phyloP scores from a whole-genome alignment of 1,284 basidiomycete species.

The Jaminaea rosea region DNA sequence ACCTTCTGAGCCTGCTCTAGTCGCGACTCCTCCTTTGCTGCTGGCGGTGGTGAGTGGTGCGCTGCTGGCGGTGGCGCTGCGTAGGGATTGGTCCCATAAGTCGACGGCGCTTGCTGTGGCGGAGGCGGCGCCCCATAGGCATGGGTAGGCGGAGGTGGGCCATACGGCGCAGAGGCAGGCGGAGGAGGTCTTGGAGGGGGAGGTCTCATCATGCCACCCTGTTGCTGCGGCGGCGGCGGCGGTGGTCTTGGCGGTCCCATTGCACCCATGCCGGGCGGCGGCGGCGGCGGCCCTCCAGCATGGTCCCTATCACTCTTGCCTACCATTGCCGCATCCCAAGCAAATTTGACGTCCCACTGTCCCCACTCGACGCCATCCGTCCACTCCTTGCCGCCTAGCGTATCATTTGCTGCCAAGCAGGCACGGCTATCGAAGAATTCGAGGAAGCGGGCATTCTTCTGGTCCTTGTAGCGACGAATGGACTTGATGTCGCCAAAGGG shows the following conservation, averaged over 20 bases:
- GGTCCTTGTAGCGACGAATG: slow-evolving; percentile 51
- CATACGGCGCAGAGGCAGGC: neutral
- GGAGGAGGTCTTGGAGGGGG: neutral
- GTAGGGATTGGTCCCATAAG: neutral
- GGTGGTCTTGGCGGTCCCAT: neutral
- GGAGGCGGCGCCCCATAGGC: too few relatives aligned
- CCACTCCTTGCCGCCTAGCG: slow-evolving; percentile 64
- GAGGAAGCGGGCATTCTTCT: slow-evolving; percentile 22
- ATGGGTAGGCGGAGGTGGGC: too few relatives aligned
- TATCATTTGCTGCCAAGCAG: slow-evolving; percentile 73
- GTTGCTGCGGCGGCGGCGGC: too few relatives aligned
- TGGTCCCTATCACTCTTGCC: slow-evolving; percentile 19
- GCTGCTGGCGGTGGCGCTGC: neutral
- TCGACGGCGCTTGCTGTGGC: too few relatives aligned
- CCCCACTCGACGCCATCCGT: slow-evolving; percentile 56
- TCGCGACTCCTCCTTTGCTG: slow-evolving; percentile 12
- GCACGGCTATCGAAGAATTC: slow-evolving; percentile 19
- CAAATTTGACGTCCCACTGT: slow-evolving; percentile 72
- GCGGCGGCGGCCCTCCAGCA: slow-evolving; percentile 1
- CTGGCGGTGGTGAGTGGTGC: slow-evolving; percentile 2
- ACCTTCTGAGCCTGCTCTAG: slow-evolving; percentile 47
- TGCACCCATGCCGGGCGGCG: slow-evolving; percentile 15
- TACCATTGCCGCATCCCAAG: slow-evolving; percentile 60
- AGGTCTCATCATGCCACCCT: too few relatives aligned
- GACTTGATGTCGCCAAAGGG: slow-evolving; percentile 82